phyloP scores from a whole-genome alignment of 2,329 filamentous ascomycete species.

The Colletotrichum eremochloae region DNA sequence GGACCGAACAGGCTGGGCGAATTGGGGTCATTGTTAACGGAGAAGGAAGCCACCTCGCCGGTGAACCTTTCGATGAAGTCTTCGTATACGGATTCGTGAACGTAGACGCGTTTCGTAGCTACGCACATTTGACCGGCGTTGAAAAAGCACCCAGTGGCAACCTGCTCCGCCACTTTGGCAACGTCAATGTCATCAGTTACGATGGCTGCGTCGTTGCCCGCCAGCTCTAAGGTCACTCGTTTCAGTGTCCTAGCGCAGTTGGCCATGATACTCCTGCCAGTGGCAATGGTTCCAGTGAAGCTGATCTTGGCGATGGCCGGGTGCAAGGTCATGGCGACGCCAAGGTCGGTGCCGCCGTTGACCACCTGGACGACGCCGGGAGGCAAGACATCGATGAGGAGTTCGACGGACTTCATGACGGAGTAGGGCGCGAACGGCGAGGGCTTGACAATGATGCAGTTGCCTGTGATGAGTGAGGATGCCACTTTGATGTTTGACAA shows the following conservation, averaged over 20 bases:
- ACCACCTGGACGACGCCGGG: conserved; percentile 69
- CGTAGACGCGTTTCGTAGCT: conserved; percentile 70
- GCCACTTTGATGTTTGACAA: conserved; percentile 64
- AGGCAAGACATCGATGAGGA: conserved; percentile 63
- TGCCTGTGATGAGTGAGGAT: conserved; percentile 64
- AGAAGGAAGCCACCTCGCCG: not conserved
- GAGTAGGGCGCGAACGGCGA: conserved; percentile 69
- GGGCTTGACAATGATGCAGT: conserved; percentile 63
- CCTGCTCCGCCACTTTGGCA: conserved; percentile 53
- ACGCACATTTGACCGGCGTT: conserved; percentile 69
- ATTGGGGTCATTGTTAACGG: conserved; percentile 4
- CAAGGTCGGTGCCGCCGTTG: conserved; percentile 67
- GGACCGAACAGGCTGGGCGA: conserved; percentile 62
- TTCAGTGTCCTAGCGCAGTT: conserved; percentile 65
- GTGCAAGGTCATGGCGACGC: conserved; percentile 67
- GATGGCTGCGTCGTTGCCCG: conserved; percentile 69
- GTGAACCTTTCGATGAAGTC: conserved; percentile 61
- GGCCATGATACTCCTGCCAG: conserved; percentile 63
- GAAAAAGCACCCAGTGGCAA: conserved; percentile 64
- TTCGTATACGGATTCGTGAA: conserved; percentile 72
- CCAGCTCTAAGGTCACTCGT: conserved; percentile 65
- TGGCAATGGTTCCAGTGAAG: conserved; percentile 69
- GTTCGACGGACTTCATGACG: conserved; percentile 65
- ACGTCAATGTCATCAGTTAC: conserved; percentile 67
- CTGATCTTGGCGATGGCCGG: conserved; percentile 67